These are phyloP conservation scores for Cladorrhinum samala DNA, from an alignment of 495 filamentous ascomycete species.

Conservation along the genomic window DNA sequence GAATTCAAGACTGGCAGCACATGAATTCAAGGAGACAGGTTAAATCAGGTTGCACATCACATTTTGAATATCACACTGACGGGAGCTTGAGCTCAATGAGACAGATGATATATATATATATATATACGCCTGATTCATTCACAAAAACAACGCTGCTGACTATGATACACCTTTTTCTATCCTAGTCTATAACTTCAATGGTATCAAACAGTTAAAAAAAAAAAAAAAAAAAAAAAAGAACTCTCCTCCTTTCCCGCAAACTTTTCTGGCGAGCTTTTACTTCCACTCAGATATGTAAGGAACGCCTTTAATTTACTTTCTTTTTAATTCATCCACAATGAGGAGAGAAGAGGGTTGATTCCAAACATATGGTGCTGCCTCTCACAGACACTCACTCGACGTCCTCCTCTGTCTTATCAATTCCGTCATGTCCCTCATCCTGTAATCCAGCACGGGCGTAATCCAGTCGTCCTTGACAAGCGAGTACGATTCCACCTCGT, in stretches of 20 bases:
- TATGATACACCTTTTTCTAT: background rate
- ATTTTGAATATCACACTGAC: too few relatives aligned
- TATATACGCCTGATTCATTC: too few relatives aligned
- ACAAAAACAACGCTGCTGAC: background rate
- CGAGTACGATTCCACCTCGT: conserved; percentile 48
- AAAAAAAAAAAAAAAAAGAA: background rate
- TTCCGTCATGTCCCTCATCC: conserved; percentile 49
- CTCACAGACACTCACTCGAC: background rate
- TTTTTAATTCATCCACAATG: background rate
- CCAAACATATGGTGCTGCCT: too few relatives aligned
- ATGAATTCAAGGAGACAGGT: too few relatives aligned
- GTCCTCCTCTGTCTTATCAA: conserved; percentile 29
- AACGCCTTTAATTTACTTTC: too few relatives aligned
- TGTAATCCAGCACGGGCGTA: conserved; percentile 49
- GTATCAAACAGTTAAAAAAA: background rate
- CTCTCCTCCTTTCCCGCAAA: background rate
- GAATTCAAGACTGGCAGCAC: too few relatives aligned
- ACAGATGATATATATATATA: too few relatives aligned
- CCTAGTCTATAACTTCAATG: background rate
- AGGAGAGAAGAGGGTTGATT: background rate
- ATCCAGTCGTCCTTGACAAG: conserved; percentile 53
- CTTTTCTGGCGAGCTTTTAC: too few relatives aligned
- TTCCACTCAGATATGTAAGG: too few relatives aligned
- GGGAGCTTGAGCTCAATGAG: too few relatives aligned
- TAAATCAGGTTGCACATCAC: too few relatives aligned